A percentile compares a stretch with the other conserved stretches of the same genome.
These are phyloP conservation scores for Fusarium caatingaense DNA, from an alignment of 2,329 filamentous ascomycete species.

Conservation along the genomic window DNA sequence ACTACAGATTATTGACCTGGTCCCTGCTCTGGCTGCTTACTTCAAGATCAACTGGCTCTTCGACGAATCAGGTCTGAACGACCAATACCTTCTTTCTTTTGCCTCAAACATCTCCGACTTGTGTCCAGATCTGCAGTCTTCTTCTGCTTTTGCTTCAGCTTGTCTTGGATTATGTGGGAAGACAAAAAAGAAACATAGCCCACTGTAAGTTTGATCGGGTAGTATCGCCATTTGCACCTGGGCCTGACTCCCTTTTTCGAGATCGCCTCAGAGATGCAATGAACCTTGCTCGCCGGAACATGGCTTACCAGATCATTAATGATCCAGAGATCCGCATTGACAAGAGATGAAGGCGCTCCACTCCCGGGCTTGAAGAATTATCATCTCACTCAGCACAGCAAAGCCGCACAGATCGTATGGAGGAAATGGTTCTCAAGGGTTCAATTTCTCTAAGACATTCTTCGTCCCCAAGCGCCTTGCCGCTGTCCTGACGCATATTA, in stretches of 20 bases:
- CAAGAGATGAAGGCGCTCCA: slow-evolving; percentile 18
- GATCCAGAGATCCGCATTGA: slow-evolving; percentile 6
- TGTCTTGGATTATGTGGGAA: neutral
- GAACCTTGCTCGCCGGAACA: slow-evolving; percentile 6
- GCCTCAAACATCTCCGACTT: slow-evolving; percentile 13
- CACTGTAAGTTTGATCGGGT: slow-evolving; percentile 3
- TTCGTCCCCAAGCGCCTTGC: neutral
- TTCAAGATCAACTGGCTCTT: slow-evolving; percentile 7
- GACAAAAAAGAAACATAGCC: neutral
- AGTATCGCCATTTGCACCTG: neutral
- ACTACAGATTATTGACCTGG: slow-evolving; percentile 10
- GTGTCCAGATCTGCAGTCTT: slow-evolving; percentile 12
- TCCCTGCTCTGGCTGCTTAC: slow-evolving; percentile 32
- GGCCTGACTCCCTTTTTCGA: slow-evolving; percentile 13
- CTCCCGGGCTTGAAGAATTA: slow-evolving; percentile 18
- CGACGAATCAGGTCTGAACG: slow-evolving; percentile 22
- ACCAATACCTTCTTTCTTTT: slow-evolving; percentile 13
- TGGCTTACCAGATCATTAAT: slow-evolving; percentile 18
- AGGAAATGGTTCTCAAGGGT: neutral
- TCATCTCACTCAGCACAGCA: slow-evolving; percentile 25
- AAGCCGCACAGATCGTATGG: slow-evolving; percentile 9
- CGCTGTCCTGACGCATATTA: neutral
- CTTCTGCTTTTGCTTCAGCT: slow-evolving; percentile 12
- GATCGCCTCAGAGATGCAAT: slow-evolving; percentile 11
- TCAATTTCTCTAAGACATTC: neutral